These are phyloP conservation scores for Colletotrichum salicis DNA, from an alignment of 2,329 filamentous ascomycete species.

Conservation along the genomic window DNA sequence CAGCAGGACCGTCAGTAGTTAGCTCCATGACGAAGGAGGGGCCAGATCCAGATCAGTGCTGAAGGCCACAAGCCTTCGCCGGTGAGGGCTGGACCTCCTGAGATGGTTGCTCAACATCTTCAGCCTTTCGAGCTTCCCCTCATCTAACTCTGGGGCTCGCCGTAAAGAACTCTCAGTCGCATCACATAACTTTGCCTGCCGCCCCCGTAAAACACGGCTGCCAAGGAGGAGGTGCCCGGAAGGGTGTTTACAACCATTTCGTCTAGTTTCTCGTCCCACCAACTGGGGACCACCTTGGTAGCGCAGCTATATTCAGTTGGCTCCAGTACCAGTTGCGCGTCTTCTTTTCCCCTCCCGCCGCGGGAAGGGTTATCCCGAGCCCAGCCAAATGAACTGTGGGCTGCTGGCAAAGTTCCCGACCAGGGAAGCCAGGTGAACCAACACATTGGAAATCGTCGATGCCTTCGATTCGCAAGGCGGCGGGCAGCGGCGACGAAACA, in stretches of 20 bases:
- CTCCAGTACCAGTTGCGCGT: slow-evolving; percentile 1
- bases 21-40: background rate
- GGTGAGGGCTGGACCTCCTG: background rate
- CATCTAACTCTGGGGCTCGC: background rate
- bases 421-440: slow-evolving; percentile 1
- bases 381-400: background rate
- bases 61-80: background rate
- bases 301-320: slow-evolving; percentile 8
- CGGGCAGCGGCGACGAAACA: background rate
- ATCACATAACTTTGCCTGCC: slow-evolving; percentile 18
- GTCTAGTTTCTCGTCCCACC: background rate
- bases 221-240: slow-evolving; percentile 19
- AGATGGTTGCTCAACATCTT: background rate
- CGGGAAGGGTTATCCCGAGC: slow-evolving; percentile 26
- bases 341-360: slow-evolving; percentile 2
- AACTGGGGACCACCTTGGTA: slow-evolving; percentile 19
- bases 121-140: background rate
- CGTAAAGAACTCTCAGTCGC: background rate
- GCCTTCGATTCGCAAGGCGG: background rate
- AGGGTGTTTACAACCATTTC: background rate
- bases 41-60: slow-evolving; percentile 1
- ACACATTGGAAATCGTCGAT: background rate
- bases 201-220: slow-evolving; percentile 31
- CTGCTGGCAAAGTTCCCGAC: background rate
- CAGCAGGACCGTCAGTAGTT: too few species aligned